Evolutionary conservation across 768 basidiomycete species (phyloP).

Genomic region (Pleurotus citrinopileatus): DNA sequence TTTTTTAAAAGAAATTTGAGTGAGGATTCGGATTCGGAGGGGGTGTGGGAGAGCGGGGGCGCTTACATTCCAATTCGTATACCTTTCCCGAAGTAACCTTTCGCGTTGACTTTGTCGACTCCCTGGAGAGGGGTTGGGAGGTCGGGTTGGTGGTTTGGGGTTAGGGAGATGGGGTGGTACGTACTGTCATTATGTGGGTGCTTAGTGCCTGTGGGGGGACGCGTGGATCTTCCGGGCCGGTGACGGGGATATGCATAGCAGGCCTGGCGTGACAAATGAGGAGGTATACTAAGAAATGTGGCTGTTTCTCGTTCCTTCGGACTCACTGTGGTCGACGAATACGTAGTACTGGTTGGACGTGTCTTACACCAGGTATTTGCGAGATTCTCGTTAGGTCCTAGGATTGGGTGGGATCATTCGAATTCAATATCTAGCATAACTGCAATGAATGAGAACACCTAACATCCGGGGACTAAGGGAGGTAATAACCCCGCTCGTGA

Average conservation of each 20-base stretch:
- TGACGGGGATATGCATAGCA: slow-evolving; percentile 36
- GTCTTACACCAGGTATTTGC: slow-evolving; percentile 48
- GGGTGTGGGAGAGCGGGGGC: not conserved
- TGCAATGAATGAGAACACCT: too few species aligned
- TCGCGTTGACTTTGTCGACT: slow-evolving; percentile 64
- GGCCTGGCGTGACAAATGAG: slow-evolving; percentile 38
- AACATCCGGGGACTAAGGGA: not conserved
- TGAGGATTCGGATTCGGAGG: too few species aligned
- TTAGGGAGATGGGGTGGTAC: too few species aligned
- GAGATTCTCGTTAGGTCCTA: slow-evolving; percentile 43
- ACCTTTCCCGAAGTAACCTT: slow-evolving; percentile 59
- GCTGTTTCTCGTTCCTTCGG: too few species aligned
- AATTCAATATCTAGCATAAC: too few species aligned
- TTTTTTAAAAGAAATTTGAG: too few species aligned
- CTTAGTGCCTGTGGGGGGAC: slow-evolving; percentile 44
- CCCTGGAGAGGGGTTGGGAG: too few species aligned
- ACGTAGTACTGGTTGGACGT: slow-evolving; percentile 58
- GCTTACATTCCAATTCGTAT: slow-evolving; percentile 65
- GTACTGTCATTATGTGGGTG: slow-evolving; percentile 53
- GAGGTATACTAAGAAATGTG: too few species aligned
- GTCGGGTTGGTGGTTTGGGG: too few species aligned
- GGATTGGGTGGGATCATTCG: too few species aligned
- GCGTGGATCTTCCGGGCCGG: slow-evolving; percentile 35
- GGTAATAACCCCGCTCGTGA: too few species aligned
- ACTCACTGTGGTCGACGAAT: slow-evolving; percentile 12